A percentile compares a stretch with the other conserved stretches of the same genome.
Conservation (phyloP, 2,329 filamentous ascomycete species). For the Fusarium siculi region DNA sequence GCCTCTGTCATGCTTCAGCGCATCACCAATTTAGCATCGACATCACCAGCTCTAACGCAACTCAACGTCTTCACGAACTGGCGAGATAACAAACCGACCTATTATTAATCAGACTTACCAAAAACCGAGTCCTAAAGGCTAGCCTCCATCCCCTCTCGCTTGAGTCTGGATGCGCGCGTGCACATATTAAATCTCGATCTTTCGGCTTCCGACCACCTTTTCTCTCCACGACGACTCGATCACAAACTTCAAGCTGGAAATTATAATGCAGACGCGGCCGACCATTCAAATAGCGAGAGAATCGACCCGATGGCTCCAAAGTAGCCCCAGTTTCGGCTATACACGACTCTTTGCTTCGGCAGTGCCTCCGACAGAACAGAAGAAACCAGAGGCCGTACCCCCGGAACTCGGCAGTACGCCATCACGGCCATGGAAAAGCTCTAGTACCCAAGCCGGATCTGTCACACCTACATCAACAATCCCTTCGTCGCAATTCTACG, state of each 20-base stretch:
- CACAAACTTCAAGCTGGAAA: conserved; percentile 49
- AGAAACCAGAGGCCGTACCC: conserved; percentile 36
- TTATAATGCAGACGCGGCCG: conserved; percentile 54
- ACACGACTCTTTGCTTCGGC: conserved; percentile 48
- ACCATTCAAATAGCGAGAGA: conserved; percentile 55
- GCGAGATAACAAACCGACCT: neutral
- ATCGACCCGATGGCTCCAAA: conserved; percentile 52
- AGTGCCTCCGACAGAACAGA: conserved; percentile 38
- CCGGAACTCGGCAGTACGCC: conserved; percentile 32
- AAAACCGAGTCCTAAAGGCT: neutral
- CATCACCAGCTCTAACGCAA: conserved; percentile 18
- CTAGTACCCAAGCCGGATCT: conserved; percentile 12
- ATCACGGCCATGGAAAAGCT: conserved; percentile 37
- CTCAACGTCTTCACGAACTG: neutral
- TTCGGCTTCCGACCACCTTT: conserved; percentile 18
- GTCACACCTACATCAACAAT: conserved; percentile 23
- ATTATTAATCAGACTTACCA: neutral
- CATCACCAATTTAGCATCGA: conserved; percentile 16
- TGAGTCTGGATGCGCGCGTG: conserved; percentile 12
- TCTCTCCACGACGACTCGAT: neutral
- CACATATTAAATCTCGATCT: conserved; percentile 13
- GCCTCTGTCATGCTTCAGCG: conserved; percentile 21
- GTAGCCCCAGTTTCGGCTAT: conserved; percentile 53
- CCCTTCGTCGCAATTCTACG: conserved; percentile 44
- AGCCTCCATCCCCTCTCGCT: neutral